Evolutionary conservation across 805 yeast genomes (phyloP).

Genomic region (Torulaspora quercuum): DNA sequence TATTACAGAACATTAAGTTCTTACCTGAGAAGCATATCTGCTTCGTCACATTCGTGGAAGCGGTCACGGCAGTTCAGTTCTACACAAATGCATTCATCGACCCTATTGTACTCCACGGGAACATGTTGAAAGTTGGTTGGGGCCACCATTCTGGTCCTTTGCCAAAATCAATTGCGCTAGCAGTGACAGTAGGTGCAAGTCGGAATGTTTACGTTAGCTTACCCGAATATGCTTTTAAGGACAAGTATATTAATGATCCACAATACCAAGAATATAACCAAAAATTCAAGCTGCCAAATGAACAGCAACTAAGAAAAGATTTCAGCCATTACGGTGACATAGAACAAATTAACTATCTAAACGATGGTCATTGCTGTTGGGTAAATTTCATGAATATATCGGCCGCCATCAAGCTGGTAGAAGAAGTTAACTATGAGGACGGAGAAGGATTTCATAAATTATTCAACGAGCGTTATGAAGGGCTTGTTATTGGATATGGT

Average conservation of each 20-base stretch:
- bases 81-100: conserved; percentile 57
- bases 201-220: conserved; percentile 74
- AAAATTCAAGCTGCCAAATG: conserved; percentile 42
- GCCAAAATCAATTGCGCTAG: conserved; percentile 51
- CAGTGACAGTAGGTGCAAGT: conserved; percentile 71
- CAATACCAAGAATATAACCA: conserved; percentile 32
- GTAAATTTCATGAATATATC: conserved; percentile 62
- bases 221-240: conserved; percentile 42
- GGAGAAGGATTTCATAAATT: conserved; percentile 38
- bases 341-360: conserved; percentile 72
- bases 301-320: conserved; percentile 52
- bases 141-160: conserved; percentile 64
- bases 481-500: conserved; percentile 63
- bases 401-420: conserved; percentile 62
- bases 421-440: conserved; percentile 43
- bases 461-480: conserved; percentile 46
- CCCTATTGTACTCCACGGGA: conserved; percentile 59
- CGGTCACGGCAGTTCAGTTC: conserved; percentile 63
- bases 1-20: conserved; percentile 55
- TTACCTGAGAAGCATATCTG: conserved; percentile 55
- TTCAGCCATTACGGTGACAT: conserved; percentile 63
- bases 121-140: conserved; percentile 67
- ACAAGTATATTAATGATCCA: conserved; percentile 34
- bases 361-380: conserved; percentile 70
- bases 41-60: conserved; percentile 65